These are phyloP conservation scores for Houttuynia cordata DNA, from an alignment of 164 flowering plant species.

Conservation along the genomic window DNA sequence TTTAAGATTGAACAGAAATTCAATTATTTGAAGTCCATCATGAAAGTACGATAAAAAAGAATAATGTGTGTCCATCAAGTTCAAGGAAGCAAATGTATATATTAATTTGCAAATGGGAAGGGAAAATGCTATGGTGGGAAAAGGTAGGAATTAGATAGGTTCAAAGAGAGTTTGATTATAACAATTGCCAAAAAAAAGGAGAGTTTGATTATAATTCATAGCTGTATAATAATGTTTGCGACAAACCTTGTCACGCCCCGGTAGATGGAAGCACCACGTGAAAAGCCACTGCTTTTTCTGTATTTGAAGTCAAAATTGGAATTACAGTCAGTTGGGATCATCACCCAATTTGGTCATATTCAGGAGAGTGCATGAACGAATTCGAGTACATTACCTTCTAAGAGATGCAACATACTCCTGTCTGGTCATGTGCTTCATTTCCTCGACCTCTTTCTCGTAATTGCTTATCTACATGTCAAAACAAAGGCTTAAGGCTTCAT, in stretches of 20 bases:
- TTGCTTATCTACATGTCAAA: slow-evolving; percentile 39
- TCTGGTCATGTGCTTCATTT: slow-evolving; percentile 95
- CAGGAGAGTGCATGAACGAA: background rate
- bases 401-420: slow-evolving; percentile 89
- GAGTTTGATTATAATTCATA: too few relatives aligned
- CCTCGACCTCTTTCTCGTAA: slow-evolving; percentile 81
- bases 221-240: background rate
- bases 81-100: too few relatives aligned
- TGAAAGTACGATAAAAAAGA: too few relatives aligned
- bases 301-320: background rate
- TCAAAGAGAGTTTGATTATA: too few relatives aligned
- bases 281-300: slow-evolving; percentile 98
- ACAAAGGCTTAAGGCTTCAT: background rate
- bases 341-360: background rate
- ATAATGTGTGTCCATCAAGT: too few relatives aligned
- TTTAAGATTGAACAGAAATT: too few relatives aligned
- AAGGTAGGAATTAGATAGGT: too few relatives aligned
- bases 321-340: background rate
- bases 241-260: slow-evolving; percentile 87
- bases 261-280: slow-evolving; percentile 89
- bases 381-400: slow-evolving; percentile 41
- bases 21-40: too few relatives aligned
- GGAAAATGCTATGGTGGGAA: too few relatives aligned
- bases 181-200: too few relatives aligned
- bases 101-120: too few relatives aligned